Percentiles rank a stretch among this genome's conserved stretches.
Evolutionary conservation across 228 moss, liverwort and hornwort genomes (phyloP).

Genomic region (Sphagnum fallax): DNA sequence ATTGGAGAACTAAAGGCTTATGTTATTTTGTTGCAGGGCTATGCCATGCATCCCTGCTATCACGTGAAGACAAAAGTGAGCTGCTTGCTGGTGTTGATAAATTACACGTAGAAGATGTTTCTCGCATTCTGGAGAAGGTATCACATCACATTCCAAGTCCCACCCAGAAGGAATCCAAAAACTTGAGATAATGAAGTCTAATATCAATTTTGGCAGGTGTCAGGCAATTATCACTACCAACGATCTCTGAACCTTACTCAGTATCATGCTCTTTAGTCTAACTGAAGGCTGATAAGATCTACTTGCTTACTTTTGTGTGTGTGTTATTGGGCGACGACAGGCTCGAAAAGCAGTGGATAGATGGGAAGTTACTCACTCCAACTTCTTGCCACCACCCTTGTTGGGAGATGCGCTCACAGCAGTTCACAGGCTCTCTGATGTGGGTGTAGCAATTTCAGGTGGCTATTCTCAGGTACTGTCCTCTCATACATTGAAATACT

Average conservation of each 20-base stretch:
- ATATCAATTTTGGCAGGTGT: no score
- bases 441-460: conserved; percentile 64
- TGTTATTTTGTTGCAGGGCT: conserved; percentile 26
- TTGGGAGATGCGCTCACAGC: conserved; percentile 70
- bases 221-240: no score
- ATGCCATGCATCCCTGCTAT: conserved; percentile 70
- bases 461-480: conserved; percentile 79
- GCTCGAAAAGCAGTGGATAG: conserved; percentile 76
- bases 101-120: conserved; percentile 61
- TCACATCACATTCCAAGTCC: background rate
- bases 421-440: conserved; percentile 62
- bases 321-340: conserved; percentile 14
- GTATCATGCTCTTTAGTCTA: background rate
- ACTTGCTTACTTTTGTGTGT: no score
- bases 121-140: conserved; percentile 79
- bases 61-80: conserved; percentile 72
- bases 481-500: background rate
- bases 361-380: conserved; percentile 87
- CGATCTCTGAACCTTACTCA: background rate
- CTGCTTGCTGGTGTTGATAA: conserved; percentile 80
- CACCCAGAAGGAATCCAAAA: no score
- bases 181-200: no score
- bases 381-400: conserved; percentile 71
- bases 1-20: no score
- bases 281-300: no score